Evolutionary conservation across 768 basidiomycete species (phyloP).

Genomic region (Botryobasidium botryosum): DNA sequence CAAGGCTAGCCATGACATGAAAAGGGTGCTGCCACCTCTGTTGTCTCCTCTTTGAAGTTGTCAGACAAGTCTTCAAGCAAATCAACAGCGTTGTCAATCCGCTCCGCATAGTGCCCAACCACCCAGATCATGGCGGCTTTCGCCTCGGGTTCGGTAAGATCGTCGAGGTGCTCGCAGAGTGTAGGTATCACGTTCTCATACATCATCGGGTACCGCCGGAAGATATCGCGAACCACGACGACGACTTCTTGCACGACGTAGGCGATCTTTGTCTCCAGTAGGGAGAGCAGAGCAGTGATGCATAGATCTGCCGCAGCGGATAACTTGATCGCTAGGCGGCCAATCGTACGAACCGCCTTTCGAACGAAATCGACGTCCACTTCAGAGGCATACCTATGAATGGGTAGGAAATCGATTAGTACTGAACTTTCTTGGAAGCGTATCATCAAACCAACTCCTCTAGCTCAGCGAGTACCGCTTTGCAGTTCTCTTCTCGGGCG

Average conservation of each 20-base stretch:
- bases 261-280: slow-evolving; percentile 84
- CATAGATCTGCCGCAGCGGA: slow-evolving; percentile 75
- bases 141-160: slow-evolving; percentile 86
- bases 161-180: slow-evolving; percentile 82
- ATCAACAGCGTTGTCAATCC: slow-evolving; percentile 92
- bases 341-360: slow-evolving; percentile 93
- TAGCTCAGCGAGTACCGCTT: slow-evolving; percentile 82
- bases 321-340: slow-evolving; percentile 95
- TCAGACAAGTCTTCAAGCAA: slow-evolving; percentile 82
- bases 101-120: slow-evolving; percentile 86
- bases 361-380: slow-evolving; percentile 97
- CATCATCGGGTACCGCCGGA: slow-evolving; percentile 88
- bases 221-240: slow-evolving; percentile 96
- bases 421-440: not conserved
- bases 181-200: slow-evolving; percentile 94
- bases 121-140: slow-evolving; percentile 99
- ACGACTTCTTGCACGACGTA: slow-evolving; percentile 97
- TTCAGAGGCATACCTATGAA: slow-evolving; percentile 79
- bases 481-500: slow-evolving; percentile 84
- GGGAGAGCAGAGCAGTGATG: slow-evolving; percentile 66
- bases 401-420: not conserved
- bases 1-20: not conserved
- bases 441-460: slow-evolving; percentile 51
- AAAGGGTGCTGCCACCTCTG: slow-evolving; percentile 42
- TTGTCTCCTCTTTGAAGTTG: slow-evolving; percentile 83